phyloP scores from a whole-genome alignment of 2,329 filamentous ascomycete species.

The Penicillium brasilianum region DNA sequence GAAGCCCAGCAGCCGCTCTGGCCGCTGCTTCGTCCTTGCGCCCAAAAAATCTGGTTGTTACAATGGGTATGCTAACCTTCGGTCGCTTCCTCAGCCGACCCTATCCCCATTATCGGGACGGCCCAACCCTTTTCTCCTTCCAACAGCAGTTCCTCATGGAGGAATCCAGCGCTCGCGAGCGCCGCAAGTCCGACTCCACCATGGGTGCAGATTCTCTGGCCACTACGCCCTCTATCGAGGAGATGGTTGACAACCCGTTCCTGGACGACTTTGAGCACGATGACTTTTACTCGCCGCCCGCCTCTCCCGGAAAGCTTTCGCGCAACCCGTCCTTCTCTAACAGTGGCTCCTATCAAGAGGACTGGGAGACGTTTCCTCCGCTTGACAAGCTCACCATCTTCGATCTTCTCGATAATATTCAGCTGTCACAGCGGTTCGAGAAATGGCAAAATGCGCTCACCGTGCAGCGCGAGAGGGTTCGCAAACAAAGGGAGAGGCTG shows the following conservation, averaged over 20 bases:
- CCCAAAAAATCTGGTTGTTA: constrained; percentile 14
- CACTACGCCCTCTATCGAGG: constrained; percentile 34
- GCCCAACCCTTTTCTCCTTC: constrained; percentile 44
- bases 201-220: constrained; percentile 31
- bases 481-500: constrained; percentile 78
- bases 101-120: constrained; percentile 40
- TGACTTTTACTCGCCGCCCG: constrained; percentile 37
- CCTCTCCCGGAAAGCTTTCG: constrained; percentile 59
- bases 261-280: constrained; percentile 39
- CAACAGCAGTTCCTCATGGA: constrained; percentile 46
- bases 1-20: background rate
- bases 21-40: background rate
- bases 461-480: constrained; percentile 82
- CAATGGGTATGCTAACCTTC: constrained; percentile 47
- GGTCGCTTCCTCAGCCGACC: constrained; percentile 44
- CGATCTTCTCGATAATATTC: constrained; percentile 91
- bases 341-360: constrained; percentile 83
- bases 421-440: constrained; percentile 86
- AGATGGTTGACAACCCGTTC: constrained; percentile 32
- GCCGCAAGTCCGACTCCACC: constrained; percentile 31
- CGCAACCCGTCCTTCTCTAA: constrained; percentile 82
- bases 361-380: constrained; percentile 85
- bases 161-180: constrained; percentile 28
- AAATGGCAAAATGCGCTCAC: constrained; percentile 84
- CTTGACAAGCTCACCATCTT: constrained; percentile 89